A percentile compares a stretch with the other conserved stretches of the same genome.
Evolutionary conservation across 176 grass and related monocot genomes (phyloP).

Genomic region (Aegilops tauschii): DNA sequence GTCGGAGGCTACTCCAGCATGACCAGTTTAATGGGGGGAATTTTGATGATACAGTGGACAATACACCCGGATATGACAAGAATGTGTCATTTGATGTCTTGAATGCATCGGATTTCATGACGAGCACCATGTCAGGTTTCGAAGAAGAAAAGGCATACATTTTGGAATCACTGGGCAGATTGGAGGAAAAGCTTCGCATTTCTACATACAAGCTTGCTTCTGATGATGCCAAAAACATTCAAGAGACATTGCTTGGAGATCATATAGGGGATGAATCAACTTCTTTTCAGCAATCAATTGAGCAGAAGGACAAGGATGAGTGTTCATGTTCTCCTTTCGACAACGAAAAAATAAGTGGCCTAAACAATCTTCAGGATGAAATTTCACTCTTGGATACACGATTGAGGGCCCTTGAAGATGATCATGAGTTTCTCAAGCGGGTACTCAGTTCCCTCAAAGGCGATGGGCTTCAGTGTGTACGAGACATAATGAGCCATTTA

Average conservation of each 20-base stretch:
- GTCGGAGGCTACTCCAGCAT: constrained; percentile 17
- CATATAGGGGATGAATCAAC: constrained; percentile 11
- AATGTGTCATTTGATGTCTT: constrained; percentile 3
- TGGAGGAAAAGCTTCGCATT: constrained; percentile 47
- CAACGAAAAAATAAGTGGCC: background rate
- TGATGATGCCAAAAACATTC: constrained; percentile 16
- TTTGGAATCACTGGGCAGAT: constrained; percentile 45
- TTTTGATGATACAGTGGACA: background rate
- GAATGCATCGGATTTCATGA: constrained; percentile 7
- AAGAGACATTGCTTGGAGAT: constrained; percentile 13
- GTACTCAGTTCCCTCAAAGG: constrained; percentile 41
- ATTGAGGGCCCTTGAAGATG: constrained; percentile 50
- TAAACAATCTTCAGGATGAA: constrained; percentile 25
- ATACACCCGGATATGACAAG: background rate
- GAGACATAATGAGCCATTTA: constrained; percentile 54
- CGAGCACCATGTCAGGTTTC: constrained; percentile 41
- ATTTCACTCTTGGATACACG: constrained; percentile 38
- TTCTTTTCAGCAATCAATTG: constrained; percentile 16
- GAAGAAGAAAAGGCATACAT: constrained; percentile 56
- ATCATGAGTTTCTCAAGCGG: constrained; percentile 56
- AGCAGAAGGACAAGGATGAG: constrained; percentile 12
- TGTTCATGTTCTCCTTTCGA: constrained; percentile 12
- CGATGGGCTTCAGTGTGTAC: constrained; percentile 49
- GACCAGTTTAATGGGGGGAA: background rate
- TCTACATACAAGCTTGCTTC: constrained; percentile 34